Evolutionary conservation across 139 green algal species (phyloP), one percentile per base, ranked within the genome.

Genomic region (Diplosphaera chodatii): DNA sequence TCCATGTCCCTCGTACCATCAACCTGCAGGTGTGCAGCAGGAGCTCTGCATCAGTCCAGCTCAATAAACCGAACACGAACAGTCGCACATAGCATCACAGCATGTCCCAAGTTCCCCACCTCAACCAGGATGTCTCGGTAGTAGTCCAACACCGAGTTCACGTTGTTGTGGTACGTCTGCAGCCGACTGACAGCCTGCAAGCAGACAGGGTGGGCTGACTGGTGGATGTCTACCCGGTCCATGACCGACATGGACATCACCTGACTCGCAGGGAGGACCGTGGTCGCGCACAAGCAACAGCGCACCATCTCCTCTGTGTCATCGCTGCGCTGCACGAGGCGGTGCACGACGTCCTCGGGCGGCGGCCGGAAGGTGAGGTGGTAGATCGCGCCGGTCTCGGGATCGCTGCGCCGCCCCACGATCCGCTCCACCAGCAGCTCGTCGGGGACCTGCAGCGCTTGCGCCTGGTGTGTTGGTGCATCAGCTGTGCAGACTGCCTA

Each of bases 401-500:
- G 95, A 82, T 99, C 96, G 72, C 90, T 70, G 25, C 96, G 83
- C 22, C 96, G 88, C 13, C 96, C 96, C 32, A 93, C 87, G 32
- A 99, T 93, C 29, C 96, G 86, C 65, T 98, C 96, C 16, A 99
- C 80, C 16, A 99, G 80, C 28, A 93, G 72, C 56, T 96, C 88
- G 68, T 98, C 89, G 29, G 94, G 92, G 18, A 99, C 96, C 84
- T 98, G 79, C 33, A 20, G n/a, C 48, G 32, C 10, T 16, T 66
- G n/a, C 10, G 8, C 6, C 37, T 6, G 6, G 8, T 48, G 37
- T 48, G 37, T n/a, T n/a, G n/a, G n/a, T n/a, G n/a, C n/a, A n/a
- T n/a, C n/a, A n/a, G n/a, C n/a, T n/a, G n/a, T n/a, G n/a, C n/a
- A n/a, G n/a, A n/a, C n/a, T n/a, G n/a, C n/a, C n/a, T n/a, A n/a